Evolutionary conservation across 331 rosid species (phyloP).

Genomic region (Dryas integrifolia): DNA sequence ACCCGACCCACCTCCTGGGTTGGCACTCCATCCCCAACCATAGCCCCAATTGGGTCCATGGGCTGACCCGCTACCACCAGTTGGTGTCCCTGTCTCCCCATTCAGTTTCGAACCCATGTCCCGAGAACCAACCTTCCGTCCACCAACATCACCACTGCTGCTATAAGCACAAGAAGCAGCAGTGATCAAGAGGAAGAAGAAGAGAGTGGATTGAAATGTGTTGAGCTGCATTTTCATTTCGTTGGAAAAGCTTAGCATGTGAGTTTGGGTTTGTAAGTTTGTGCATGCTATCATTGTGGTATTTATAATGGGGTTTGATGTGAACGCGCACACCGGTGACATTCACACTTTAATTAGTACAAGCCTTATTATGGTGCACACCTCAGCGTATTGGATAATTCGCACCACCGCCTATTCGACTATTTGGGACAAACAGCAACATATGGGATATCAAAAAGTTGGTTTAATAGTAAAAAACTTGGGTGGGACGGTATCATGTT

Average conservation of each 20-base stretch:
- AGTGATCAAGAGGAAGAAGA: slow-evolving; percentile 35
- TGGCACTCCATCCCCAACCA: slow-evolving; percentile 82
- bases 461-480: neutral
- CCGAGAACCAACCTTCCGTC: slow-evolving; percentile 17
- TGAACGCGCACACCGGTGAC: slow-evolving; percentile 10
- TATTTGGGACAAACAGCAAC: neutral
- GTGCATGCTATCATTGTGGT: slow-evolving; percentile 18
- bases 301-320: slow-evolving; percentile 34
- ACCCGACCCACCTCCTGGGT: slow-evolving; percentile 70
- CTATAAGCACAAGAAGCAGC: slow-evolving; percentile 1
- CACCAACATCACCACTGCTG: neutral
- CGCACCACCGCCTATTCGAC: neutral
- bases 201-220: slow-evolving; percentile 24
- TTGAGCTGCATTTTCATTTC: slow-evolving; percentile 36
- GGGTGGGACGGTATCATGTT: too few species aligned
- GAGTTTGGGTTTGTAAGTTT: neutral
- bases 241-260: neutral
- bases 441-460: neutral
- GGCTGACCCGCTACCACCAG: slow-evolving; percentile 54
- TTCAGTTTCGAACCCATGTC: slow-evolving; percentile 35
- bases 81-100: slow-evolving; percentile 35
- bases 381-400: neutral
- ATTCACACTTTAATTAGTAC: neutral
- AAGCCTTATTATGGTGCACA: neutral
- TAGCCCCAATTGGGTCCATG: slow-evolving; percentile 75